Conservation (phyloP, 176 grass and related monocot species). For the Eleusine indica region DNA sequence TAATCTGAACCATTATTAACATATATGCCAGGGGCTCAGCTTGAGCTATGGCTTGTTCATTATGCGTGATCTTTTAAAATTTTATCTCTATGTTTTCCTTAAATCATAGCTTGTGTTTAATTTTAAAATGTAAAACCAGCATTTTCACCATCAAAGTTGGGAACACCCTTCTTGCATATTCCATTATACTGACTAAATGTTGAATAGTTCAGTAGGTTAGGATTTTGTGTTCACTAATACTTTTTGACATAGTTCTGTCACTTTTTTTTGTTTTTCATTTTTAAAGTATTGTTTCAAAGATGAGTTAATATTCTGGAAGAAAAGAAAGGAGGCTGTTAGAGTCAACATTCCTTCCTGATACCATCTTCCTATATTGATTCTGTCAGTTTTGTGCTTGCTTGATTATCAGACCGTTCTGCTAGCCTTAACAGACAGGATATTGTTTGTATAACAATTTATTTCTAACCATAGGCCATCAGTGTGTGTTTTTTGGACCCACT, state of each 20-base stretch:
- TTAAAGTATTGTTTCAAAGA: conserved; percentile 12
- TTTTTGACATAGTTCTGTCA: neutral
- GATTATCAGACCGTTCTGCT: conserved; percentile 50
- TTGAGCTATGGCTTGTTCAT: neutral
- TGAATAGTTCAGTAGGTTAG: neutral
- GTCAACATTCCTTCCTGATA: conserved; percentile 59
- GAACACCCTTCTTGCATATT: neutral
- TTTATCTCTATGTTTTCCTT: neutral
- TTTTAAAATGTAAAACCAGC: neutral
- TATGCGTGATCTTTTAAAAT: neutral
- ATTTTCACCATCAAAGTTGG: neutral
- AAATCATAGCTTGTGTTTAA: neutral
- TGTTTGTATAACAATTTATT: neutral
- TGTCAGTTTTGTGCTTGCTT: conserved; percentile 54
- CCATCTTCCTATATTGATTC: conserved; percentile 63
- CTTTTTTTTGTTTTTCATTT: neutral
- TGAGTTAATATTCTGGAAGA: conserved; percentile 46
- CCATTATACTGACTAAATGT: neutral
- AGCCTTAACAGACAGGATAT: conserved; percentile 50
- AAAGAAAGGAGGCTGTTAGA: conserved; percentile 64
- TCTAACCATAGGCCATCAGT: neutral
- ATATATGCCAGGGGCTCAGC: neutral
- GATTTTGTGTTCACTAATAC: neutral
- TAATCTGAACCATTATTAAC: neutral
- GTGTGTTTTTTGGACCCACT: neutral